Evolutionary conservation across 495 filamentous ascomycete genomes (phyloP), one percentile per base, ranked within the genome.

Genomic region (Trichocladium uniseriatum): DNA sequence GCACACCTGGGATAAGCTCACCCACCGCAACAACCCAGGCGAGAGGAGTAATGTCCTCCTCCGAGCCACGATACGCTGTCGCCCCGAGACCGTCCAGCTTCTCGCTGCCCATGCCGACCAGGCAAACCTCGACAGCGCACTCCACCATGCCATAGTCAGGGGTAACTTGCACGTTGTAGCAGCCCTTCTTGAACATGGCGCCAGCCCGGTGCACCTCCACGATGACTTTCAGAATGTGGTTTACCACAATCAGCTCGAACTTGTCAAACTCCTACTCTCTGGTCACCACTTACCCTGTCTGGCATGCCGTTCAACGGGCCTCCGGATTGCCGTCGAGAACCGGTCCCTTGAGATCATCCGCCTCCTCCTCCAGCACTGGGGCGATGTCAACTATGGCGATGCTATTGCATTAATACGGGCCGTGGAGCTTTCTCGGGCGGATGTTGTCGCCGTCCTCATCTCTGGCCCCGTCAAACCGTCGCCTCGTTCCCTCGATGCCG

Each of bases 21-120:
- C 53, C 1, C 36, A 56, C 0, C 46, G 53, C 9, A 51, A 56
- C 3, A 44, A 56, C 0, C 39, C 48, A 1, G 51, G 44, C n/a
- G 53, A 59, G 31, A 49, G 62, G 6, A 65, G 49, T 49, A 48
- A 58, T 24, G 28, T 63, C 2, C 58, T 65, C 2, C 50, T 57
- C 15, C 53, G 51, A n/a, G 62, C 60, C 9, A 57, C 54, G 13
- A 42, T 52, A n/a, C 51, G 49, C 10, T 63, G 55, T 27, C 53
- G 52, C 7, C 36, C 58, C 22, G 62, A 65, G 16, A 61, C 52
- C 3, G 60, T 65, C 15, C 44, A 56, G 20, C 35, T 44, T 0
- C 44, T 65, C 16, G 62, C 62, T 8, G 49, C 45, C 22, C 54
- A 52, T n/a, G 60, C 62, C 39, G 62, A 65, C 56, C 60, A 65